Evolutionary conservation across 805 yeast species (phyloP).

Genomic region (Candida cerambycidarum): DNA sequence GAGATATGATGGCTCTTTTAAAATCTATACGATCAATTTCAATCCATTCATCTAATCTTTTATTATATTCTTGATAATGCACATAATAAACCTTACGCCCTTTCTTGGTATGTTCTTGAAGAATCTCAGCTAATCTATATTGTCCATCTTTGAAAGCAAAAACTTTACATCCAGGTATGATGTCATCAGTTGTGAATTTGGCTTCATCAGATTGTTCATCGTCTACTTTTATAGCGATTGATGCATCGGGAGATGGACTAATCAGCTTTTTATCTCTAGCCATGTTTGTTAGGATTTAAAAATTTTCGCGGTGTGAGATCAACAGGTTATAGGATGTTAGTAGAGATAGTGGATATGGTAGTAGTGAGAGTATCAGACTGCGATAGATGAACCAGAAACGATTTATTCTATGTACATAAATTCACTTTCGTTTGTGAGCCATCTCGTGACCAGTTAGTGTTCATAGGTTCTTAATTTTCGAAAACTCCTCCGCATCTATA

Average conservation of each 20-base stretch:
- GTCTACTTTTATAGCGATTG: slow-evolving; percentile 12
- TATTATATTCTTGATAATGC: slow-evolving; percentile 92
- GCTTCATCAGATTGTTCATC: slow-evolving; percentile 6
- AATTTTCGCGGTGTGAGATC: slow-evolving; percentile 3
- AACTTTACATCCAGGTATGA: slow-evolving; percentile 77
- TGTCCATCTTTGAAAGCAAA: slow-evolving; percentile 81
- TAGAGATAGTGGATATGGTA: too few relatives aligned
- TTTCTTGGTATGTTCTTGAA: slow-evolving; percentile 72
- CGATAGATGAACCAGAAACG: too few relatives aligned
- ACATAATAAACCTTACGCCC: slow-evolving; percentile 83
- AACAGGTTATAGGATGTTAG: too few relatives aligned
- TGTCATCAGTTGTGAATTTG: slow-evolving; percentile 43
- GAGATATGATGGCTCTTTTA: slow-evolving; percentile 66
- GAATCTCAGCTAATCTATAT: slow-evolving; percentile 77
- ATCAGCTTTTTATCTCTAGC: slow-evolving; percentile 5
- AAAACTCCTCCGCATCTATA: neutral
- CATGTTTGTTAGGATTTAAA: neutral
- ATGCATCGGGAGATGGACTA: slow-evolving; percentile 10
- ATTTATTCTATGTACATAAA: too few relatives aligned
- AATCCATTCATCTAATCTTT: slow-evolving; percentile 96
- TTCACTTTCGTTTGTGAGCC: neutral
- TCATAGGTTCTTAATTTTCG: neutral
- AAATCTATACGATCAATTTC: slow-evolving; percentile 68
- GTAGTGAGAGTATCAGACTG: too few relatives aligned
- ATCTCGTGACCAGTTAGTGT: neutral